Evolutionary conservation across 2,329 filamentous ascomycete genomes (phyloP).

Genomic region (Pseudogymnoascus sp.): DNA sequence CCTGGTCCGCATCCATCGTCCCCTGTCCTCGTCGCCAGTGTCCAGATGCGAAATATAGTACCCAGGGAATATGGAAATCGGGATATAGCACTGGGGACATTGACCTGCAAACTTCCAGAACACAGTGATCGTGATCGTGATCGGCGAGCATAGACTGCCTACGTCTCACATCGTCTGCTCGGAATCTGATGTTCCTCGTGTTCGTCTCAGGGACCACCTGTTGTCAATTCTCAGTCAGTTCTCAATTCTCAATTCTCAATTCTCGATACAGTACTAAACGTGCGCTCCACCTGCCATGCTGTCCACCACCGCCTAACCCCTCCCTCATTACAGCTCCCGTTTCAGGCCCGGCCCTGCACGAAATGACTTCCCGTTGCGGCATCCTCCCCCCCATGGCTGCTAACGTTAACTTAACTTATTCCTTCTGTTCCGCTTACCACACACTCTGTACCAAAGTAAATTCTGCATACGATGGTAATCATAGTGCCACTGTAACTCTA

Average conservation of each 20-base stretch:
- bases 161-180: not conserved
- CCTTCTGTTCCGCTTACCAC: not conserved
- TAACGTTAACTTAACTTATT: slow-evolving; percentile 4
- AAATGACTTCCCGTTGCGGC: slow-evolving; percentile 1
- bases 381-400: not conserved
- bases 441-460: not conserved
- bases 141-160: not conserved
- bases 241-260: not conserved
- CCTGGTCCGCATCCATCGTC: not conserved
- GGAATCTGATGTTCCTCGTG: not conserved
- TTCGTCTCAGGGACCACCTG: not conserved
- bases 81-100: not conserved
- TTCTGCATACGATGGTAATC: not conserved
- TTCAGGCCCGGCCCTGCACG: not conserved
- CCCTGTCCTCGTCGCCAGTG: not conserved
- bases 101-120: slow-evolving; percentile 1
- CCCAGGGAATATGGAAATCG: not conserved
- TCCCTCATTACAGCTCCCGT: slow-evolving; percentile 5
- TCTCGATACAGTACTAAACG: not conserved
- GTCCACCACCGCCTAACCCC: not conserved
- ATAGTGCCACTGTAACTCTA: not conserved
- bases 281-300: not conserved
- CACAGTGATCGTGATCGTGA: not conserved
- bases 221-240: not conserved
- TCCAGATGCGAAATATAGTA: not conserved